A percentile compares a stretch with the other conserved stretches of the same genome.
Conservation (phyloP, 1,284 basidiomycete species). For the Cryptococcus amylolentus region DNA sequence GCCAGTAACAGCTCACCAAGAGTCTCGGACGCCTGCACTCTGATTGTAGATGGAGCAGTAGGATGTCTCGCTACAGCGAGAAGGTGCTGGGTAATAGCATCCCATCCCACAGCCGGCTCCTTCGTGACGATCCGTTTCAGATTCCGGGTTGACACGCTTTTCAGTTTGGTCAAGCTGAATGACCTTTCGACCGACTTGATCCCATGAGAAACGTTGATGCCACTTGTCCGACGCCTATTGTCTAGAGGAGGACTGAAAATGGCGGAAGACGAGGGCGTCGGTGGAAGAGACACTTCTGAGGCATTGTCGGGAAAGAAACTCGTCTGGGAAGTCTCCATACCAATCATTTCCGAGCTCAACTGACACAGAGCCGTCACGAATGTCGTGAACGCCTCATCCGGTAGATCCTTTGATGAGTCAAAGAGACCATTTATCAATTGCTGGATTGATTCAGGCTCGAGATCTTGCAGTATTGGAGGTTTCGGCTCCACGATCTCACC, state of each 20-base stretch:
- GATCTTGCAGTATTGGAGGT: conserved; percentile 53
- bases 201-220: conserved; percentile 72
- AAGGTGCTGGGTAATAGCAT: conserved; percentile 71
- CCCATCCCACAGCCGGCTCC: conserved; percentile 80
- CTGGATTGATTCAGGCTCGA: conserved; percentile 71
- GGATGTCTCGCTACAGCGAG: conserved; percentile 63
- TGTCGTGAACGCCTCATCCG: conserved; percentile 73
- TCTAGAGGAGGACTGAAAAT: conserved; percentile 22
- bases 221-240: conserved; percentile 71
- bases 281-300: conserved; percentile 31
- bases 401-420: conserved; percentile 74
- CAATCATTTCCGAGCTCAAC: conserved; percentile 83
- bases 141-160: conserved; percentile 74
- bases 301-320: conserved; percentile 35
- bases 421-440: conserved; percentile 73
- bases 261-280: conserved; percentile 15
- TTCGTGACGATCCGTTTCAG: conserved; percentile 77
- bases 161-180: conserved; percentile 82
- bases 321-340: conserved; percentile 57
- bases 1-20: conserved; percentile 72
- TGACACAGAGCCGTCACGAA: conserved; percentile 80
- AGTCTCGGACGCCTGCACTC: conserved; percentile 80
- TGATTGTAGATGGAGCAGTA: conserved; percentile 69
- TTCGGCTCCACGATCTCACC: conserved; percentile 6
- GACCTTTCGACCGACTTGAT: conserved; percentile 58